phyloP scores from a whole-genome alignment of 306 rosid species.

The Prunus fruticosa region DNA sequence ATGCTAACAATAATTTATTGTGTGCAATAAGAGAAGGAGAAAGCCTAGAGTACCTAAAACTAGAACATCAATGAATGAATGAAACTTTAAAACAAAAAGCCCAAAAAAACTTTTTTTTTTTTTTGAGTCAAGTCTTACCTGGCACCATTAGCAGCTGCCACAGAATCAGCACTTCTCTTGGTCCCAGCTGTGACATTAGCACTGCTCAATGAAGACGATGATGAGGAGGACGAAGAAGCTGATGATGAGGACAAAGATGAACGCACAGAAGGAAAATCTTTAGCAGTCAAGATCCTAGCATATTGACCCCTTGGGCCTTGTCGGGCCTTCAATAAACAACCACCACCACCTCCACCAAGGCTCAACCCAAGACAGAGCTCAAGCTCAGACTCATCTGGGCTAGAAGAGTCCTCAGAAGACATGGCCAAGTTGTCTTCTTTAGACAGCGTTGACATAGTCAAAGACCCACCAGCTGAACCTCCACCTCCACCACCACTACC shows the following conservation, averaged over 20 bases:
- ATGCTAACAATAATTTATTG: neutral
- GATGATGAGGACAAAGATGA: slow-evolving; percentile 38
- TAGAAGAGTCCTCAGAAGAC: slow-evolving; percentile 83
- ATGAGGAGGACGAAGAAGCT: slow-evolving; percentile 37
- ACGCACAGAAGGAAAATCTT: slow-evolving; percentile 53
- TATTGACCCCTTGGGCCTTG: slow-evolving; percentile 26
- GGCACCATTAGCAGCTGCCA: slow-evolving; percentile 42
- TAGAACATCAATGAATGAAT: neutral
- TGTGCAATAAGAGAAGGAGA: neutral
- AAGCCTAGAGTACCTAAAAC: neutral
- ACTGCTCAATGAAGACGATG: slow-evolving; percentile 46
- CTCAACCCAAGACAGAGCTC: slow-evolving; percentile 78
- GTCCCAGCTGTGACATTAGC: slow-evolving; percentile 52
- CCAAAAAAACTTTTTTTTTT: neutral
- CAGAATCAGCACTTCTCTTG: slow-evolving; percentile 79
- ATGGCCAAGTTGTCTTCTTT: slow-evolving; percentile 67
- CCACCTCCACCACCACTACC: neutral
- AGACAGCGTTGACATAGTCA: slow-evolving; percentile 64
- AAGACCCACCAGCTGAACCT: slow-evolving; percentile 27
- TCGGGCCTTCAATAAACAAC: slow-evolving; percentile 23
- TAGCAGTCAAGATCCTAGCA: slow-evolving; percentile 69
- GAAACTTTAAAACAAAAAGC: neutral
- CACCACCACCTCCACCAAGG: slow-evolving; percentile 40
- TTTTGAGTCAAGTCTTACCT: slow-evolving; percentile 31
- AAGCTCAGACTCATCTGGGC: slow-evolving; percentile 76